Base-by-base conservation (phyloP, 768 basidiomycete species). In the Lactifluus subvellereus region DNA sequence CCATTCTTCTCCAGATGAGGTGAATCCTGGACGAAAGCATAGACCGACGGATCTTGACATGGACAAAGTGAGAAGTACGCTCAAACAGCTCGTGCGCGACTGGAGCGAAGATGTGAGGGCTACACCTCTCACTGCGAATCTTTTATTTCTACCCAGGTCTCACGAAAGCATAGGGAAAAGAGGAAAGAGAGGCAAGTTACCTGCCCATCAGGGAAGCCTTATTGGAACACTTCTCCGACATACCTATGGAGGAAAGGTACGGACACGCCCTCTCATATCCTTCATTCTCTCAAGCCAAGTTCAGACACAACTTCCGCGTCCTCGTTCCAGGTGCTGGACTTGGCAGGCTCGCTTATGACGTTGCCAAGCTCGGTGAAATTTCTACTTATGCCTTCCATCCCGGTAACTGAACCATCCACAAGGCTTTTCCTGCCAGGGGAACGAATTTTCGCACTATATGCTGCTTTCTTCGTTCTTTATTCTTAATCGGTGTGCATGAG, bases 381-480 rank as follows among this genome's bases (percentile, higher is more conserved):
- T n/a, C 22, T 3, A 37, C 0, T 48, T 2, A 6, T 27, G 49
- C 47, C 32, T 50, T 37, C 18, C 47, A 1, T 54, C 35, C 35
- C 59, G 0, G 33, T 27, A 11, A 54, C 47, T 22, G 18, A 63
- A 20, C 33, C 32, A 18, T 48, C 16, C 6, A 14, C 0, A 65
- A 94, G 94, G 94, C 4, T 98, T 94, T 68, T 76, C 88, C 1
- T 93, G 89, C 66, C 94, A 96, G 73, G 94, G 90, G 22, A 97
- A 97, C 71, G 95, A 98, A 74, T 97, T 97, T 72, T 94, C 91
- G 37, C 89, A 95, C 67, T 93, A 92, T 74, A 96, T 95, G 94
- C 81, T 98, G 13, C 83, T 98, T 5, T 79, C 89, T 2, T 97
- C 95, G 4, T 88, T 87, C 71, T 90, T 89, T 72, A 85, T 97